phyloP scores from a whole-genome alignment of 768 basidiomycete genomes.

The Mycena olivaceomarginata region DNA sequence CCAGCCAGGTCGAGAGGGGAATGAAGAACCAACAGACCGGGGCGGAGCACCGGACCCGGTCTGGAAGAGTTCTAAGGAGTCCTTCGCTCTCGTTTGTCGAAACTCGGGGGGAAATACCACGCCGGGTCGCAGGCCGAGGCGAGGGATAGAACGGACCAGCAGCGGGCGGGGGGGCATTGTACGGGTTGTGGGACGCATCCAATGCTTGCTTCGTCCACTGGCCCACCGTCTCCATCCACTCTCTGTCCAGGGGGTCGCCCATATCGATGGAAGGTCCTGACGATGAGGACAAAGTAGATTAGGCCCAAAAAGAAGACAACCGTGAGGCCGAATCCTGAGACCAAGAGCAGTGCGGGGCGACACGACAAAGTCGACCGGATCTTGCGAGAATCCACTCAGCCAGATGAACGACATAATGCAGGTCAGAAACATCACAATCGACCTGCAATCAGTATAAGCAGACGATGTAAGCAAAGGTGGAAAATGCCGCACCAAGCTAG shows the following conservation, averaged over 20 bases:
- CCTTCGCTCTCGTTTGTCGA: no score
- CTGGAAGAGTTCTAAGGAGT: no score
- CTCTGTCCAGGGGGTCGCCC: slow-evolving; percentile 61
- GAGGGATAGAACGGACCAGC: no score
- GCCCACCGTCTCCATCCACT: slow-evolving; percentile 48
- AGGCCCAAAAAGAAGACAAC: slow-evolving; percentile 69
- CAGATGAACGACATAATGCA: slow-evolving; percentile 79
- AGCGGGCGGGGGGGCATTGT: not conserved
- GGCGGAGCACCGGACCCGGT: no score
- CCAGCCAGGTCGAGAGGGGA: no score
- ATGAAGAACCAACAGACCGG: no score
- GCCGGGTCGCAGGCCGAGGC: not conserved
- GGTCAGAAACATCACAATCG: slow-evolving; percentile 73
- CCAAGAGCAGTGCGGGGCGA: slow-evolving; percentile 59
- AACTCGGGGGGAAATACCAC: not conserved
- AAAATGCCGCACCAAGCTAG: slow-evolving; percentile 18
- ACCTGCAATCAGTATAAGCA: slow-evolving; percentile 56
- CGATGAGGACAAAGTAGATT: slow-evolving; percentile 70
- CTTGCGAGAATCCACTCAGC: slow-evolving; percentile 68
- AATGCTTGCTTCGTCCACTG: slow-evolving; percentile 45
- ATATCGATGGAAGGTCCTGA: slow-evolving; percentile 70
- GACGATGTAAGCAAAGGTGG: not conserved
- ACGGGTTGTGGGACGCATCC: not conserved
- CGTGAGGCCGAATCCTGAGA: slow-evolving; percentile 70
- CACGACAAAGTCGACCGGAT: slow-evolving; percentile 54